Conservation (phyloP, 176 grass and related monocot genomes). For the Melocanna baccifera region DNA sequence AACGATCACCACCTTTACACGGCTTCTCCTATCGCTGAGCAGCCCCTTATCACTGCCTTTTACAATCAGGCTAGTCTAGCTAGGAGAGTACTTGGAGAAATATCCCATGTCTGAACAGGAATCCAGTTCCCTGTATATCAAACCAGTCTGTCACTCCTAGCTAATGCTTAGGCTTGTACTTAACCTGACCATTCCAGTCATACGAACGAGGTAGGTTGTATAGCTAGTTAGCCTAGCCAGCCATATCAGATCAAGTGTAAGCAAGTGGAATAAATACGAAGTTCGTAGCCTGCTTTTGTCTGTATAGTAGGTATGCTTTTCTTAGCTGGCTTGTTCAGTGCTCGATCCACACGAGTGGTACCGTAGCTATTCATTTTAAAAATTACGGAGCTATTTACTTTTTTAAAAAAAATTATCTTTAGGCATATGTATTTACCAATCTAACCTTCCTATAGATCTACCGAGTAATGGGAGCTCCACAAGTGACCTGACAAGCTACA, state of each 20-base stretch:
- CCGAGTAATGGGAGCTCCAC: no score
- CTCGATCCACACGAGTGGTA: not conserved
- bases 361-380: no score
- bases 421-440: no score
- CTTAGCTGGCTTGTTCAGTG: not conserved
- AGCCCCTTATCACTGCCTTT: no score
- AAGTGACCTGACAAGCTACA: no score
- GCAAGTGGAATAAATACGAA: not conserved
- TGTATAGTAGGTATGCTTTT: not conserved
- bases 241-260: not conserved
- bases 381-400: no score
- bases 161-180: not conserved
- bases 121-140: not conserved
- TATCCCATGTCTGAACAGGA: constrained; percentile 12
- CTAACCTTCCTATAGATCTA: no score
- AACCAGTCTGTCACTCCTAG: constrained; percentile 10
- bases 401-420: no score
- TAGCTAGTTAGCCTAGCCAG: not conserved
- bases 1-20: no score
- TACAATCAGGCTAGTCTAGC: not conserved
- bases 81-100: not conserved
- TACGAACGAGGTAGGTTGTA: not conserved
- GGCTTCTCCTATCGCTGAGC: no score
- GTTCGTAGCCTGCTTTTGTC: not conserved
- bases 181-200: not conserved